A percentile compares a stretch with the other conserved stretches of the same genome.
Evolutionary conservation across 768 basidiomycete species (phyloP).

Genomic region (Phylloporus sp.): DNA sequence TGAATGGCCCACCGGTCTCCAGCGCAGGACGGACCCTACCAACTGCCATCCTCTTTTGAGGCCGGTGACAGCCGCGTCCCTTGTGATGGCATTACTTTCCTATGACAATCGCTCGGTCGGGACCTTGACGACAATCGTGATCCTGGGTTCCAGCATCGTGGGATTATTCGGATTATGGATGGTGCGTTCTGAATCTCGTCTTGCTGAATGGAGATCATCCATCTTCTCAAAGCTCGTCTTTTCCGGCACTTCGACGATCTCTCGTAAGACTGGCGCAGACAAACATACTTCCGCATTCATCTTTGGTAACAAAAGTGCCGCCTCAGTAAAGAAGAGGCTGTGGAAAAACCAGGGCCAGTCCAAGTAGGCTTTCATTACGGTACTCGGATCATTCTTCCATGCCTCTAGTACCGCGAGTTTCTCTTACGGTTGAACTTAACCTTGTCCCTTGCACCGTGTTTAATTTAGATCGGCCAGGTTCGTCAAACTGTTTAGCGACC

Average conservation of each 20-base stretch:
- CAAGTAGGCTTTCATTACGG: conserved; percentile 18
- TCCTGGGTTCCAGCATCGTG: conserved; percentile 45
- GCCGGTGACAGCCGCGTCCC: conserved; percentile 52
- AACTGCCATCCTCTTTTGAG: conserved; percentile 58
- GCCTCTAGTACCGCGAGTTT: conserved; percentile 6
- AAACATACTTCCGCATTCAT: conserved; percentile 77
- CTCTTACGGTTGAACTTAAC: conserved; percentile 24
- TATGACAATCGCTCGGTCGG: conserved; percentile 61
- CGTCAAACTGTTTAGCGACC: conserved; percentile 24
- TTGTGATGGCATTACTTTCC: conserved; percentile 54
- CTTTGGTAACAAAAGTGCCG: conserved; percentile 68
- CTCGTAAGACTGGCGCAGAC: conserved; percentile 75
- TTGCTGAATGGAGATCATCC: conserved; percentile 13
- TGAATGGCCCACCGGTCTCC: conserved; percentile 29
- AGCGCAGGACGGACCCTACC: conserved; percentile 23
- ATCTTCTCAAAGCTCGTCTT: conserved; percentile 49
- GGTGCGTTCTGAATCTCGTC: conserved; percentile 39
- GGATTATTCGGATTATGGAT: conserved; percentile 69
- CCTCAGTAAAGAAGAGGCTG: conserved; percentile 55
- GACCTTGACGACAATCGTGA: conserved; percentile 48
- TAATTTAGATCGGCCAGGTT: conserved; percentile 12
- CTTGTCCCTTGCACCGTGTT: conserved; percentile 17
- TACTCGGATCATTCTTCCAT: conserved; percentile 16
- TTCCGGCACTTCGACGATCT: conserved; percentile 48
- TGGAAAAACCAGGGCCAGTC: conserved; percentile 42